Conservation (phyloP, 768 basidiomycete species). For the Russula ochroleuca region DNA sequence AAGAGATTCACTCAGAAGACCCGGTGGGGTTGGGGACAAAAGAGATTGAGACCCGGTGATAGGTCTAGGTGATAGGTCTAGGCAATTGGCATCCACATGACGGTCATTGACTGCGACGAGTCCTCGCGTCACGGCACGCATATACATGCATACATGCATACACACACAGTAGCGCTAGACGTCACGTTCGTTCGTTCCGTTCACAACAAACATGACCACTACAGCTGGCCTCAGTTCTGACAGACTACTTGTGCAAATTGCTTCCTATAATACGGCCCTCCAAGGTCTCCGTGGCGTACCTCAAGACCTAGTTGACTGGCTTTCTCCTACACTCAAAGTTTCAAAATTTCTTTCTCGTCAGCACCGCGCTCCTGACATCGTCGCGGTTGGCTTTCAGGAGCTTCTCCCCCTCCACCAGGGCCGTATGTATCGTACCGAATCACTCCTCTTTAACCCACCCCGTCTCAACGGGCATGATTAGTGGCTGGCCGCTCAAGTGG, state of each 20-base stretch:
- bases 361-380: slow-evolving; percentile 72
- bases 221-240: slow-evolving; percentile 25
- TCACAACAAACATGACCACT: neutral
- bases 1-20: neutral
- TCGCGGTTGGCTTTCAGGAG: slow-evolving; percentile 93
- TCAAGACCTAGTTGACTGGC: slow-evolving; percentile 90
- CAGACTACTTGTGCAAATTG: slow-evolving; percentile 66
- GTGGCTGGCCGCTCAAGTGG: slow-evolving; percentile 73
- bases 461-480: slow-evolving; percentile 33
- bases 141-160: too few relatives aligned
- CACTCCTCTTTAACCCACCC: slow-evolving; percentile 12
- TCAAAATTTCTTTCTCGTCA: slow-evolving; percentile 64
- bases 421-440: slow-evolving; percentile 39
- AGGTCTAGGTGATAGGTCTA: neutral
- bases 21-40: neutral
- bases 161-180: too few relatives aligned
- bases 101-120: neutral
- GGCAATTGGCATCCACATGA: neutral
- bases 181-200: neutral
- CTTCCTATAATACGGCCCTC: slow-evolving; percentile 88
- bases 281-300: slow-evolving; percentile 70
- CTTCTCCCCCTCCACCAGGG: slow-evolving; percentile 85
- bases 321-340: slow-evolving; percentile 75
- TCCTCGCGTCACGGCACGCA: too few relatives aligned
- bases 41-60: too few relatives aligned